Base-by-base conservation (phyloP, 192 early-diverging fungal species). In the Backusella morwellensis region DNA sequence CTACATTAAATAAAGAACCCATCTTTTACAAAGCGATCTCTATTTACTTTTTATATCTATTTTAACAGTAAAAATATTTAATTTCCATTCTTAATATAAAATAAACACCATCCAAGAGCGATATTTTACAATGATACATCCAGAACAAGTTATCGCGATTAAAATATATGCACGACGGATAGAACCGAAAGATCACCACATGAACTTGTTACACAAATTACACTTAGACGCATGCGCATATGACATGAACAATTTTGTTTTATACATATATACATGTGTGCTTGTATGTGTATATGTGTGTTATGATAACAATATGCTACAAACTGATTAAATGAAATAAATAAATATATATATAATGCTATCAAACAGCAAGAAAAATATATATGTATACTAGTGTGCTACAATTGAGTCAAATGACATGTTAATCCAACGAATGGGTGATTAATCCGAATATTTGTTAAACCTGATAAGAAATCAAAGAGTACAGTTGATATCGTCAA, bases 361-460 rank as follows among this genome's bases (percentile, higher is more conserved):
- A 12, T 26, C 56, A 63, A 50, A n/a, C 17, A 50, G 6, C 47
- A 50, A 50, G 19, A 50, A 21, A 50, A 19, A n/a, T 50, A 50
- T n/a, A 21, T 3, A 63, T 26, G 23, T 29, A 4, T 29, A 29
- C 19, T n/a, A 26, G 8, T 11, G 56, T 63, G 12, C 23, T 29
- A 63, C 56, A 63, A 26, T 63, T 7, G 3, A 12, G 11, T 63
- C 56, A 63, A 63, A 63, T 63, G 56, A 63, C n/a, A 1, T 63
- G 23, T 23, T 63, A 63, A 63, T 63, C 56, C 56, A 29, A 29
- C 56, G 56, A 63, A 63, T 63, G 56, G 56, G 56, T 63, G 26
- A 12, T 29, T 63, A 26, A 63, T 29, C 56, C 56, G 56, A 63
- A 63, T 63, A 63, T 63, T 63, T 63, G 56, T 63, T 63, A 63